phyloP scores from a whole-genome alignment of 1,284 basidiomycete species.

The Wolfiporia cocos region DNA sequence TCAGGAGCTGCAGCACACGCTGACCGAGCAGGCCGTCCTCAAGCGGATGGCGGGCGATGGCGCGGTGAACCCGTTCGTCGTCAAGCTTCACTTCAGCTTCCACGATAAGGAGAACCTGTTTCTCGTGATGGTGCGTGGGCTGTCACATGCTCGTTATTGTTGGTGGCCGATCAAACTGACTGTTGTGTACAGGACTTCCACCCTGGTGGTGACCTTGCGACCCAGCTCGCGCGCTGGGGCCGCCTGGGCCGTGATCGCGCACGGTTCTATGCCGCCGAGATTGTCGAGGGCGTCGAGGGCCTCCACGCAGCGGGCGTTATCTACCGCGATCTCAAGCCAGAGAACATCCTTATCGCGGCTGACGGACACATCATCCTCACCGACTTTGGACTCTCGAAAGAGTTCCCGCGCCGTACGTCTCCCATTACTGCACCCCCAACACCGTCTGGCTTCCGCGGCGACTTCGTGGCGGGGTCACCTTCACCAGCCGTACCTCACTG shows the following conservation, averaged over 20 bases:
- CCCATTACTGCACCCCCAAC: constrained; percentile 48
- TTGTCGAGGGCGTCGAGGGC: constrained; percentile 91
- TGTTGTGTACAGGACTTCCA: constrained; percentile 88
- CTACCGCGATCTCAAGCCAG: constrained; percentile 89
- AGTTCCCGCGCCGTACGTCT: constrained; percentile 57
- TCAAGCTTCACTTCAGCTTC: constrained; percentile 93
- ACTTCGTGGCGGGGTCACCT: constrained; percentile 42
- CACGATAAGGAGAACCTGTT: constrained; percentile 94
- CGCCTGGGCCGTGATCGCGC: constrained; percentile 88
- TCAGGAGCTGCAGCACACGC: constrained; percentile 91
- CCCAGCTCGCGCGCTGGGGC: constrained; percentile 93
- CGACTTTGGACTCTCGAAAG: constrained; percentile 91
- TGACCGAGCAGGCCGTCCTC: constrained; percentile 91
- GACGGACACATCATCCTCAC: constrained; percentile 95
- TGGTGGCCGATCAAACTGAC: too few relatives aligned
- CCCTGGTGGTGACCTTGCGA: constrained; percentile 93
- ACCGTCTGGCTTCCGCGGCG: constrained; percentile 43
- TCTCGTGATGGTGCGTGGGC: constrained; percentile 66
- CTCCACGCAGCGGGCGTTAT: constrained; percentile 84
- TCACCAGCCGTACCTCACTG: constrained; percentile 57
- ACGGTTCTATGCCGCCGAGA: constrained; percentile 94
- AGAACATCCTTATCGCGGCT: constrained; percentile 90
- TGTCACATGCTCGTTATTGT: constrained; percentile 14
- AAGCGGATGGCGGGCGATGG: constrained; percentile 81
- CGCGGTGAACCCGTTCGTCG: constrained; percentile 88